Percentiles rank a stretch among this genome's conserved stretches.
Conservation (phyloP, 1,284 basidiomycete genomes). For the Puccinia novopanici region DNA sequence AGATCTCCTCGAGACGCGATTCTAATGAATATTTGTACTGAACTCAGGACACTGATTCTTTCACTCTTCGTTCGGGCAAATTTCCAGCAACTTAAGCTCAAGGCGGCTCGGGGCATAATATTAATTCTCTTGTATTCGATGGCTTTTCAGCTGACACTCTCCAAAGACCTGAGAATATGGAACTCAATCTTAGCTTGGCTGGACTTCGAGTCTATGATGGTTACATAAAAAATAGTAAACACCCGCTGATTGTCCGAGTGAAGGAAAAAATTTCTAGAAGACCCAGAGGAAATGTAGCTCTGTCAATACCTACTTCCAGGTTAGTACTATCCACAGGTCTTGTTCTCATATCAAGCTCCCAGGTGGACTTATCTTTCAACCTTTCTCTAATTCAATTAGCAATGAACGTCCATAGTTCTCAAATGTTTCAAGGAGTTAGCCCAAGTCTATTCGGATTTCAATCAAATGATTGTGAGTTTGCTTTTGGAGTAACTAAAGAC, state of each 20-base stretch:
- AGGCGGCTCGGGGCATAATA: slow-evolving; percentile 63
- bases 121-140: slow-evolving; percentile 87
- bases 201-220: slow-evolving; percentile 90
- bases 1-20: slow-evolving; percentile 80
- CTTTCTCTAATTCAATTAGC: too few species aligned
- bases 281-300: not conserved
- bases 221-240: slow-evolving; percentile 76
- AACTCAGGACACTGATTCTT: slow-evolving; percentile 82
- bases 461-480: slow-evolving; percentile 4
- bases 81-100: not conserved
- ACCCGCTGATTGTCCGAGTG: slow-evolving; percentile 91
- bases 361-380: too few species aligned
- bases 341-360: too few species aligned
- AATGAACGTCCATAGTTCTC: slow-evolving; percentile 15
- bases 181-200: slow-evolving; percentile 80
- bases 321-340: too few species aligned
- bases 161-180: slow-evolving; percentile 82
- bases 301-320: too few species aligned
- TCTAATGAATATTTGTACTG: slow-evolving; percentile 74
- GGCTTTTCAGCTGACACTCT: slow-evolving; percentile 80
- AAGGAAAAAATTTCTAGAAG: slow-evolving; percentile 64
- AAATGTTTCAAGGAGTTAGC: not conserved
- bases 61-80: slow-evolving; percentile 70
- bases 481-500: not conserved
- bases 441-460: not conserved